A percentile compares a stretch with the other conserved stretches of the same genome.
Evolutionary conservation across 139 green algal genomes (phyloP).

Genomic region (Picochlorum sp.): DNA sequence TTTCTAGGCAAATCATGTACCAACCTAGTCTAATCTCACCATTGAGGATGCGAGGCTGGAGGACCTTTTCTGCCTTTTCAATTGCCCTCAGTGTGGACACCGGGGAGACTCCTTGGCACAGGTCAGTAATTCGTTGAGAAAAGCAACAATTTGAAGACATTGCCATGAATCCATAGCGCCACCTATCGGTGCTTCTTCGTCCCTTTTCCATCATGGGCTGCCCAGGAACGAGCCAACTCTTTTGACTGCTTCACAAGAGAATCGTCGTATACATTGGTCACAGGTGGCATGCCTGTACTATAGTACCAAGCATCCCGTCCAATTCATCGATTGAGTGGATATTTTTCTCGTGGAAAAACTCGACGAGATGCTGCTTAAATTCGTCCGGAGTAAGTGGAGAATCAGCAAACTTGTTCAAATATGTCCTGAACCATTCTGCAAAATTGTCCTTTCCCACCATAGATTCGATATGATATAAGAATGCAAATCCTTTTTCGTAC

Average conservation of each 20-base stretch:
- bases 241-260: conserved; percentile 45
- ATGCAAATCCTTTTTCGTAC: conserved; percentile 72
- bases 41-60: conserved; percentile 38
- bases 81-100: conserved; percentile 44
- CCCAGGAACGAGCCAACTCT: conserved; percentile 58
- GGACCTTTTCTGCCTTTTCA: conserved; percentile 17
- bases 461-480: conserved; percentile 74
- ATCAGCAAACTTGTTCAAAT: conserved; percentile 42
- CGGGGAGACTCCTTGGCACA: conserved; percentile 27
- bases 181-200: not conserved
- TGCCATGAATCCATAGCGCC: conserved; percentile 40
- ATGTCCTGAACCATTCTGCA: conserved; percentile 56
- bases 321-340: conserved; percentile 25
- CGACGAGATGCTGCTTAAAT: conserved; percentile 49
- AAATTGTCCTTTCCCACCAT: conserved; percentile 65
- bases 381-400: conserved; percentile 14
- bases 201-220: conserved; percentile 31
- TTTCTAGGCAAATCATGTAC: conserved; percentile 52
- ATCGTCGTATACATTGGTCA: conserved; percentile 62
- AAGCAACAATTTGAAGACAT: conserved; percentile 56
- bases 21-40: conserved; percentile 56
- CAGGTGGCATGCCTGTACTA: conserved; percentile 62
- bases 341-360: conserved; percentile 45
- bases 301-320: conserved; percentile 73
- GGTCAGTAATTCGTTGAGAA: conserved; percentile 61